These are phyloP conservation scores for Boletus insuetus DNA, from an alignment of 768 basidiomycete species.

Conservation along the genomic window DNA sequence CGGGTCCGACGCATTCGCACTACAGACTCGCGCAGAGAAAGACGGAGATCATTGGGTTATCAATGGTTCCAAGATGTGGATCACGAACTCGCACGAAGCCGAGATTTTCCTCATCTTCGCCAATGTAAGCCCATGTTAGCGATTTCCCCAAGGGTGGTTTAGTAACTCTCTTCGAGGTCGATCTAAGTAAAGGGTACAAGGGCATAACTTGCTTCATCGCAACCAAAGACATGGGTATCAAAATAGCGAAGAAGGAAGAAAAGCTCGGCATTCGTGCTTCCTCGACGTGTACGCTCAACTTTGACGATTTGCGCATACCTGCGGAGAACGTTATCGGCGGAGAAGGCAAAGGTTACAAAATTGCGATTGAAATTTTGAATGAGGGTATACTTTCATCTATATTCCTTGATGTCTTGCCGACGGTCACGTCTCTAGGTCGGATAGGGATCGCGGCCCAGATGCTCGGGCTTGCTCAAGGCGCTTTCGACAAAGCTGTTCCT, in stretches of 20 bases:
- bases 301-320: slow-evolving; percentile 87
- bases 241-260: slow-evolving; percentile 98
- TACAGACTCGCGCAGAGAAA: slow-evolving; percentile 89
- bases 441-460: slow-evolving; percentile 99
- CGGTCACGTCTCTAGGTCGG: slow-evolving; percentile 47
- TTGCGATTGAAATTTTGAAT: slow-evolving; percentile 95
- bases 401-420: neutral
- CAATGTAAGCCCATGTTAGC: slow-evolving; percentile 55
- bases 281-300: slow-evolving; percentile 91
- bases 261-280: slow-evolving; percentile 97
- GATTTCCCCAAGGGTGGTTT: neutral
- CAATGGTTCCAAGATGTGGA: slow-evolving; percentile 99
- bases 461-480: slow-evolving; percentile 96
- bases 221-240: slow-evolving; percentile 93
- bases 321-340: slow-evolving; percentile 90
- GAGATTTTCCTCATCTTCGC: slow-evolving; percentile 94
- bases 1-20: slow-evolving; percentile 95
- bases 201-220: slow-evolving; percentile 98
- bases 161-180: slow-evolving; percentile 44
- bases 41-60: slow-evolving; percentile 83
- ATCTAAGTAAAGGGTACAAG: slow-evolving; percentile 95
- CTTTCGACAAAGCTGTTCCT: slow-evolving; percentile 92
- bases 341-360: slow-evolving; percentile 91
- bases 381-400: slow-evolving; percentile 53
- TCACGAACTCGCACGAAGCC: slow-evolving; percentile 92